Evolutionary conservation across 106 monocot species (phyloP).

Genomic region (Apostasia ramifera): DNA sequence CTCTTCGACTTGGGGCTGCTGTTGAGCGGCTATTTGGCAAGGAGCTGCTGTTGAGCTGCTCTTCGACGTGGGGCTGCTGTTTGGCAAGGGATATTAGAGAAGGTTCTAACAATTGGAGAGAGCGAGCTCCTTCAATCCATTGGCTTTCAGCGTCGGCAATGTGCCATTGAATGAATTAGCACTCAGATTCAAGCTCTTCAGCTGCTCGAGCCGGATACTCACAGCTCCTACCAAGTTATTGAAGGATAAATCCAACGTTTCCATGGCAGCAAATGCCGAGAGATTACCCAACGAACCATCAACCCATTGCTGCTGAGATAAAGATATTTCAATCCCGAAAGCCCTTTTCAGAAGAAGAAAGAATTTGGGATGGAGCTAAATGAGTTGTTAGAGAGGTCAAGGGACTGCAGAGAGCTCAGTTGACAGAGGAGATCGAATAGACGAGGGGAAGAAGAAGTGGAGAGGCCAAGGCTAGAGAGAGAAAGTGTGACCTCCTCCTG

Average conservation of each 20-base stretch:
- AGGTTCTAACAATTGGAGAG: no score
- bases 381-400: slow-evolving; percentile 10
- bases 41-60: no score
- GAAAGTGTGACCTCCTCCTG: not conserved
- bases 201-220: not conserved
- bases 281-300: not conserved
- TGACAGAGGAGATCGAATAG: slow-evolving; percentile 2
- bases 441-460: not conserved
- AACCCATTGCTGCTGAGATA: slow-evolving; percentile 3
- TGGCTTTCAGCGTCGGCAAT: not conserved
- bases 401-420: slow-evolving; percentile 1
- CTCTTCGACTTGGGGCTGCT: no score
- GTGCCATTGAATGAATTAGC: not conserved
- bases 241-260: slow-evolving; percentile 6
- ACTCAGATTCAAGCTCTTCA: slow-evolving; percentile 3
- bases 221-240: slow-evolving; percentile 1
- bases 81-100: no score
- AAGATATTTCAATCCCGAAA: slow-evolving; percentile 9
- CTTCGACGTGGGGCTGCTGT: no score
- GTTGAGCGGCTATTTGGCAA: no score
- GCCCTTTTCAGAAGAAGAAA: slow-evolving; percentile 12
- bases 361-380: not conserved
- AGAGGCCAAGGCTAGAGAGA: slow-evolving; percentile 1
- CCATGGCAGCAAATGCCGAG: slow-evolving; percentile 1
- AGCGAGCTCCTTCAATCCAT: not conserved